Base-by-base conservation (phyloP, 1,284 basidiomycete genomes). In the Moesziomyces sp. region DNA sequence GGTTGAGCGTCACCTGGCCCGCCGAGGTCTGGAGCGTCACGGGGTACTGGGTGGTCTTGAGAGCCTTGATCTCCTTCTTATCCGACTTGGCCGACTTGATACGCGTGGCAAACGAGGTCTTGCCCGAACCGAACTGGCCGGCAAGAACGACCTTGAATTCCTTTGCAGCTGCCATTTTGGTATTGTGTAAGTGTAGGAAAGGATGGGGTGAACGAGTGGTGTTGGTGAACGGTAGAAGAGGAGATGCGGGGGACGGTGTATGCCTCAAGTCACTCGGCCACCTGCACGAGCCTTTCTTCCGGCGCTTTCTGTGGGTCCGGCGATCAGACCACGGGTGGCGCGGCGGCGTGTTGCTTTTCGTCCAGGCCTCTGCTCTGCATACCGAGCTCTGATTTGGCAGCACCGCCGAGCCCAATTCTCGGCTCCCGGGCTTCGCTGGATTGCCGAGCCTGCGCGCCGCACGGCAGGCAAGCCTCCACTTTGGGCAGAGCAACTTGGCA, bases 101-200 rank as follows among this genome's bases (percentile, higher is more conserved):
- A 28, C 71, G 71, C 21, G 71, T 74, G 58, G 71, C 71, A 52
- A 74, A 74, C 19, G 65, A 44, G 10, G 71, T 74, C 71, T 69
- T 74, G 48, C 71, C 71, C 3, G 55, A 53, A 34, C 71, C 71
- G 42, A 74, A 74, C 42, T 65, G 65, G 44, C 71, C 71, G 47
- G 65, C 71, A 28, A 74, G 58, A 40, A 74, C 71, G 26, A 74
- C 56, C 58, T 74, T 74, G 71, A 65, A 74, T 28, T 74, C 71
- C 30, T 74, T 74, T 11, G 50, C 57, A 19, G 58, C 28, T 40
- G 71, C 58, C 64, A 67, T 67, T n/a, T 18, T 9, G 30, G 14
- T 21, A 13, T 14, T 21, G 19, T 14, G 52, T 23, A 46, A 7
- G 44, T 46, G 34, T n/a, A 6, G 30, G 34, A 46, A 30, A 19